Base-by-base conservation (phyloP, 164 flowering plant species). In the Litsea cubeba region DNA sequence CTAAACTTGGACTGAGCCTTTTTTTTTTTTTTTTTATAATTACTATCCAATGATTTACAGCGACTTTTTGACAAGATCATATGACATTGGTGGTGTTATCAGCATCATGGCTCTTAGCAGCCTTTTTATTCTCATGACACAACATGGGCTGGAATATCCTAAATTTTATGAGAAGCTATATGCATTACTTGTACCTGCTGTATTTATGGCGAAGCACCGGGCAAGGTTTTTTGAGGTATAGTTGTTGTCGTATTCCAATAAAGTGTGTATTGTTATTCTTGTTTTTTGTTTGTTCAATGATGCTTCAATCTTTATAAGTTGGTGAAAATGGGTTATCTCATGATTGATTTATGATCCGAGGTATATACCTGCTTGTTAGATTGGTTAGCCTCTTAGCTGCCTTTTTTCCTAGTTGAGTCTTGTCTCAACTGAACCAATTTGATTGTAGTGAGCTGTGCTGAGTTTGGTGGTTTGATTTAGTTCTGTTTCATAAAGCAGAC, bases 71-170 rank as follows among this genome's bases (percentile, higher is more conserved):
- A 92, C 99, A 64, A 86, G 90, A 82, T 95, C 99, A 51, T 95
- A 95, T 85, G 98, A 93, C 79, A 87, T 92, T 79, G 99, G 99
- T 20, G 99, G 99, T 75, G 95, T 92, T 75, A 83, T 91, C 67
- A 95, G 99, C 81, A 97, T 95, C 64, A 95, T 95, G 98, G 93
- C 99, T 65, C 97, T 95, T 11, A 92, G 95, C 84, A 83, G 99
- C 75, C 89, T 95, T 70, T 94, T 68, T 79, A 72, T 95, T 79
- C 97, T 95, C 58, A 95, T 95, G 94, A 93, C 92, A 46, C 82
- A 93, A 77, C 87, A 93, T 87, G 97, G 97, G 68, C 81, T 93
- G 26, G 99, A 95, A 75, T 95, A 95, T 76, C 93, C 97, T 32
- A 88, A 92, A 75, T 93, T 95, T 79, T 95, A 95, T 82, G 90